A percentile compares a stretch with the other conserved stretches of the same genome.
phyloP scores from a whole-genome alignment of 2,329 filamentous ascomycete species.

The Colletotrichum australisinense region DNA sequence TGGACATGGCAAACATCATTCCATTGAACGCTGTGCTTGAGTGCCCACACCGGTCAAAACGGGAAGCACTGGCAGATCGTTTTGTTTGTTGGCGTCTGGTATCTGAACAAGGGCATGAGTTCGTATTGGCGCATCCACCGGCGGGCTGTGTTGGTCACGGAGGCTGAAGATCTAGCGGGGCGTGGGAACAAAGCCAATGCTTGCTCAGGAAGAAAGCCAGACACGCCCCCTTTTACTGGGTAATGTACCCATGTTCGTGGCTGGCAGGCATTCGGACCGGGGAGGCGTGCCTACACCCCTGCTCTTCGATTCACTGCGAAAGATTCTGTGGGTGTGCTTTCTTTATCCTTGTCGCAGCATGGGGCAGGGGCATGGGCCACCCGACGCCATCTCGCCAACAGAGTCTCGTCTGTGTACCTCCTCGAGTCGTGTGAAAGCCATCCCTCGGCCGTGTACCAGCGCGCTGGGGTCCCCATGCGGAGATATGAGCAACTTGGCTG shows the following conservation, averaged over 20 bases:
- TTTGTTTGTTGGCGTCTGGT: not conserved
- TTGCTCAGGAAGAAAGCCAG: not conserved
- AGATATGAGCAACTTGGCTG: not conserved
- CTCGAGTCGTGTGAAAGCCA: not conserved
- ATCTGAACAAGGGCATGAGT: not conserved
- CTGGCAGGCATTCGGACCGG: not conserved
- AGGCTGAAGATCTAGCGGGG: not conserved
- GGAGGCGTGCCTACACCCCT: not conserved
- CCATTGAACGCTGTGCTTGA: too few relatives aligned
- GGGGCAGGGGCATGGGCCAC: not conserved
- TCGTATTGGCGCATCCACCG: not conserved
- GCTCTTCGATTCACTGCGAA: not conserved
- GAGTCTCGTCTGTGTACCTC: not conserved
- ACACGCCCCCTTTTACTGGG: not conserved
- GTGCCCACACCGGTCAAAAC: too few relatives aligned
- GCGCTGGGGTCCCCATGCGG: not conserved
- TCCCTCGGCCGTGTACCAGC: not conserved
- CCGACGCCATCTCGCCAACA: not conserved
- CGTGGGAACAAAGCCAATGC: not conserved
- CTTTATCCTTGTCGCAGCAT: not conserved
- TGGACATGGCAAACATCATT: too few relatives aligned
- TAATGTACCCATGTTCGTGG: not conserved
- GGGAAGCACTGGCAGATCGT: too few relatives aligned
- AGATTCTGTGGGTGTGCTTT: not conserved
- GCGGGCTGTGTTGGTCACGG: not conserved